Evolutionary conservation across 768 basidiomycete species (phyloP).

Genomic region (Mycena leptocephala): DNA sequence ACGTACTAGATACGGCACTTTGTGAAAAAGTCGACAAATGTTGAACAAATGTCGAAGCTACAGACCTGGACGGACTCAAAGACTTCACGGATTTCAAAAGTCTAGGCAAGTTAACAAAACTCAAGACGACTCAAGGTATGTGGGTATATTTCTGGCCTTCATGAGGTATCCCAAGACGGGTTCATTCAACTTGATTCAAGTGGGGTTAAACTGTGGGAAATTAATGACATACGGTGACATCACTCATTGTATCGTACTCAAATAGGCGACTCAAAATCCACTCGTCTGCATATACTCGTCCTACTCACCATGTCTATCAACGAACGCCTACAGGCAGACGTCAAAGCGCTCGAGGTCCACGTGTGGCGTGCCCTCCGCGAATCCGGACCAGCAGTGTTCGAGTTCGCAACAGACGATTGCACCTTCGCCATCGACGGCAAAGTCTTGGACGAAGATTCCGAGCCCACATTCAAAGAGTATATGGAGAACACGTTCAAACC

Average conservation of each 20-base stretch:
- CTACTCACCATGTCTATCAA: not conserved
- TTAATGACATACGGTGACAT: conserved; percentile 15
- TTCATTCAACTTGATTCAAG: too few species aligned
- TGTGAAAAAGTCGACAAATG: too few species aligned
- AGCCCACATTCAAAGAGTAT: not conserved
- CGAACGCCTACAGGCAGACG: not conserved
- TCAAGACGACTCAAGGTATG: too few species aligned
- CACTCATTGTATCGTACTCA: not conserved
- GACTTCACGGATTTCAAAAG: too few species aligned
- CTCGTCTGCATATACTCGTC: too few species aligned
- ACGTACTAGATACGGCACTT: too few species aligned
- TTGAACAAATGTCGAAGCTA: too few species aligned
- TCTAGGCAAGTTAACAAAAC: too few species aligned
- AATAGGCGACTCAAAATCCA: not conserved
- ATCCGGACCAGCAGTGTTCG: not conserved
- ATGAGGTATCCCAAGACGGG: too few species aligned
- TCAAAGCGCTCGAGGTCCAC: not conserved
- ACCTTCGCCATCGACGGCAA: not conserved
- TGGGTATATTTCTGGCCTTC: too few species aligned
- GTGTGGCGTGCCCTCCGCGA: conserved; percentile 8
- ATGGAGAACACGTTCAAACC: conserved; percentile 2
- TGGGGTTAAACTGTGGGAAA: too few species aligned
- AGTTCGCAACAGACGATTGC: not conserved
- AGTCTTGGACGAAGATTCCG: not conserved
- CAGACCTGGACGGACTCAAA: too few species aligned